phyloP scores from a whole-genome alignment of 2,329 filamentous ascomycete species.

The Ophiostoma sp. region DNA sequence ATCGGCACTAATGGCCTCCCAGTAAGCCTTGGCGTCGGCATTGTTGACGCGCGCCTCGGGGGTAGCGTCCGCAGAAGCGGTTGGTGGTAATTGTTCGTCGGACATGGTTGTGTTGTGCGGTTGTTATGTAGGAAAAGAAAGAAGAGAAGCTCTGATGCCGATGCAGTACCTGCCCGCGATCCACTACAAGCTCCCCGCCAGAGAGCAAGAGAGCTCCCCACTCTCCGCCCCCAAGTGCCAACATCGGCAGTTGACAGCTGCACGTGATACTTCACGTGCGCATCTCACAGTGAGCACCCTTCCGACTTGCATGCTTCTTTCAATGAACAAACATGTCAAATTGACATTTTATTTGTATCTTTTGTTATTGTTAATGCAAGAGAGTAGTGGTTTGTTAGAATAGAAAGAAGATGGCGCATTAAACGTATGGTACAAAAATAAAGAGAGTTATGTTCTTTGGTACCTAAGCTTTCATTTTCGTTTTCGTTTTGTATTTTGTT shows the following conservation, averaged over 20 bases:
- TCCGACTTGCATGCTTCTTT: not conserved
- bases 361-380: too few species aligned
- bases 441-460: too few species aligned
- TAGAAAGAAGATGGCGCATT: too few species aligned
- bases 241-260: not conserved
- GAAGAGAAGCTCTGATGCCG: not conserved
- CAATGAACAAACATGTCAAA: not conserved
- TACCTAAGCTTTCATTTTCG: too few species aligned
- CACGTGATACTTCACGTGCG: not conserved
- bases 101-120: not conserved
- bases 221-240: not conserved
- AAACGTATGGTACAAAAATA: too few species aligned
- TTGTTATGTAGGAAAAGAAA: not conserved
- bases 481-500: too few species aligned
- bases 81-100: not conserved
- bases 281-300: not conserved
- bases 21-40: slow-evolving; percentile 47
- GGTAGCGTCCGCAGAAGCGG: not conserved
- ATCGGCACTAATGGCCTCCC: slow-evolving; percentile 47
- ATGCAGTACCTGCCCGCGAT: not conserved
- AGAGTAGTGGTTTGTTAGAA: too few species aligned
- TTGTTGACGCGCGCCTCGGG: slow-evolving; percentile 41
- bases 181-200: not conserved
- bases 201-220: slow-evolving; percentile 6
- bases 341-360: too few species aligned